Evolutionary conservation across 768 basidiomycete genomes (phyloP).

Genomic region (Clavulina sp.): DNA sequence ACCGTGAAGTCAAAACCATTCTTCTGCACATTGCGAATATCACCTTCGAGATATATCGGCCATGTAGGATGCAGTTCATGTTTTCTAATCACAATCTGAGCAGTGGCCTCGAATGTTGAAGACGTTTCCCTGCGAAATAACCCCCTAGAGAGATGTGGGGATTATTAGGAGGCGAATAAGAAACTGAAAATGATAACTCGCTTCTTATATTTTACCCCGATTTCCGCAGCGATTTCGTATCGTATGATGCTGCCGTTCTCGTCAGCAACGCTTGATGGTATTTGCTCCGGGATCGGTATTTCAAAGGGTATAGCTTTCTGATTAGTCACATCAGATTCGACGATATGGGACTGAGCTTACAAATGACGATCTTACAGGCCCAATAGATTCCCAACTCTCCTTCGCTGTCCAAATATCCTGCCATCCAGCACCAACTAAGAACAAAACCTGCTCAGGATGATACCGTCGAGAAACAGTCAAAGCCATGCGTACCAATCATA

Average conservation of each 20-base stretch:
- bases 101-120: constrained; percentile 43
- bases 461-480: no score
- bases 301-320: constrained; percentile 81
- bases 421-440: constrained; percentile 66
- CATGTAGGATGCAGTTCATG: constrained; percentile 86
- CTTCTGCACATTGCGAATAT: constrained; percentile 43
- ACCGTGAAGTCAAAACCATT: constrained; percentile 61
- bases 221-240: constrained; percentile 77
- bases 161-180: constrained; percentile 1
- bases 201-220: constrained; percentile 78
- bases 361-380: constrained; percentile 32
- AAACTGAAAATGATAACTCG: constrained; percentile 19
- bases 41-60: constrained; percentile 73
- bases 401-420: constrained; percentile 66
- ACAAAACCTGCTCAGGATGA: no score
- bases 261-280: constrained; percentile 69
- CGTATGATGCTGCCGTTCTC: constrained; percentile 67
- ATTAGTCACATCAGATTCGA: neutral
- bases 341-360: constrained; percentile 1
- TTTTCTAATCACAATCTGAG: constrained; percentile 72
- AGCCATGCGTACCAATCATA: no score
- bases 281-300: constrained; percentile 80
- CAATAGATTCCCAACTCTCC: constrained; percentile 51
- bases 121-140: constrained; percentile 70
- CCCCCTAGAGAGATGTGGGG: constrained; percentile 33